Conservation (phyloP, 352 stramenopile species). For the Pythium graminicola region DNA sequence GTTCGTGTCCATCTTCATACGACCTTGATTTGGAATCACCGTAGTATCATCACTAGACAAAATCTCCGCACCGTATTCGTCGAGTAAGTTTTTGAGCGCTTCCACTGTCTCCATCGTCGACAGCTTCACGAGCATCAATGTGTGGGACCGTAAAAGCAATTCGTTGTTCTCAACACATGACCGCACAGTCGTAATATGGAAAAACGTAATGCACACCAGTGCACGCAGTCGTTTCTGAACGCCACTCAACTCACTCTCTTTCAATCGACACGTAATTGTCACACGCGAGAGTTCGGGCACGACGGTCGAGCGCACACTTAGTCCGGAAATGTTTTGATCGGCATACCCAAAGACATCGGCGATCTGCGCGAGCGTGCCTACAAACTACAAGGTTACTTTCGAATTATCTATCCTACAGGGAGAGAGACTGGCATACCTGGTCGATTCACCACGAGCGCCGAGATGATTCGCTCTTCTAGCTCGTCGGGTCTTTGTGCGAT, state of each 20-base stretch:
- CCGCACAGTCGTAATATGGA: constrained; percentile 63
- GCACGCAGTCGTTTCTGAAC: constrained; percentile 53
- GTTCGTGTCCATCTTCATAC: constrained; percentile 22
- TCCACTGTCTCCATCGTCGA: constrained; percentile 2
- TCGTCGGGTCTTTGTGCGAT: background rate
- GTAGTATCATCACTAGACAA: constrained; percentile 28
- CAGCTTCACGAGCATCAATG: constrained; percentile 34
- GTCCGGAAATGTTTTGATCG: constrained; percentile 69
- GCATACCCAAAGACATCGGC: constrained; percentile 60
- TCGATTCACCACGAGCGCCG: constrained; percentile 62
- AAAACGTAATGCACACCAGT: constrained; percentile 70
- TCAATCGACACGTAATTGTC: constrained; percentile 61
- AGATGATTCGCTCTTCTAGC: constrained; percentile 68
- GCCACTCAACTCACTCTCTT: constrained; percentile 37
- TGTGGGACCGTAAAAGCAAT: constrained; percentile 53
- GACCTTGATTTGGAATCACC: constrained; percentile 24
- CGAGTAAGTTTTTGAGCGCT: constrained; percentile 25
- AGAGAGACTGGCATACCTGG: constrained; percentile 35
- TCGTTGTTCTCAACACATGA: constrained; percentile 62
- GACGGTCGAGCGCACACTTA: constrained; percentile 61
- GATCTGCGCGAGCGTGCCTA: constrained; percentile 58
- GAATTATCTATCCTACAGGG: too few relatives aligned
- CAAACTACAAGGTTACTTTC: too few relatives aligned
- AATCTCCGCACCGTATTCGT: constrained; percentile 33
- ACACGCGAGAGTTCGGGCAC: constrained; percentile 73